These are phyloP conservation scores for Cupressus sempervirens DNA, from an alignment of 75 land plant genomes.

Conservation along the genomic window DNA sequence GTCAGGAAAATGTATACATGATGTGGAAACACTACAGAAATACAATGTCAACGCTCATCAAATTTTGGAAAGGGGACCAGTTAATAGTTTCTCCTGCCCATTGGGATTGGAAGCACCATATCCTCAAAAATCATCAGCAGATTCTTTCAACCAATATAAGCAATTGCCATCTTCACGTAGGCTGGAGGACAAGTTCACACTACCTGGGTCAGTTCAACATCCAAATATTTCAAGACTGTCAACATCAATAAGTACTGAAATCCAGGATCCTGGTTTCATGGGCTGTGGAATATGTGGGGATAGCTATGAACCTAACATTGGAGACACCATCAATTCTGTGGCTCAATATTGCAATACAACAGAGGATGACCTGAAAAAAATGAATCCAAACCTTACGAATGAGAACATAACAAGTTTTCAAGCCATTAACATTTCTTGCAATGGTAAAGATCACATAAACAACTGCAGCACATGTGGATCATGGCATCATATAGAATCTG, in stretches of 20 bases:
- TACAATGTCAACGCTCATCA: too few species aligned
- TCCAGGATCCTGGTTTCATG: neutral
- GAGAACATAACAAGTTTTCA: neutral
- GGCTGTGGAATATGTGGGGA: conserved; percentile 1
- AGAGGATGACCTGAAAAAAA: neutral
- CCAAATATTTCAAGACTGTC: neutral
- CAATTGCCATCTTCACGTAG: too few species aligned
- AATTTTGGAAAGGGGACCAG: too few species aligned
- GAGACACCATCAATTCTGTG: neutral
- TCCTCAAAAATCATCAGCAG: too few species aligned
- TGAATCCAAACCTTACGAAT: neutral
- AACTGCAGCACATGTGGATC: neutral
- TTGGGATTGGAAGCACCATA: too few species aligned
- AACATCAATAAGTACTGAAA: neutral
- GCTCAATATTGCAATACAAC: neutral
- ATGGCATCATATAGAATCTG: neutral
- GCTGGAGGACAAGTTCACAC: too few species aligned
- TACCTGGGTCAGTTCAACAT: neutral
- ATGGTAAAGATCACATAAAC: neutral
- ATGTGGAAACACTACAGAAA: too few species aligned
- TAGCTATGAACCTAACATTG: neutral
- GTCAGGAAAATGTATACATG: too few species aligned
- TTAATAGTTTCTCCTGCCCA: too few species aligned
- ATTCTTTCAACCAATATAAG: too few species aligned
- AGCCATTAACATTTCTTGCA: neutral